Conservation (phyloP, 192 early-diverging fungal species). For the Backusella circina region DNA sequence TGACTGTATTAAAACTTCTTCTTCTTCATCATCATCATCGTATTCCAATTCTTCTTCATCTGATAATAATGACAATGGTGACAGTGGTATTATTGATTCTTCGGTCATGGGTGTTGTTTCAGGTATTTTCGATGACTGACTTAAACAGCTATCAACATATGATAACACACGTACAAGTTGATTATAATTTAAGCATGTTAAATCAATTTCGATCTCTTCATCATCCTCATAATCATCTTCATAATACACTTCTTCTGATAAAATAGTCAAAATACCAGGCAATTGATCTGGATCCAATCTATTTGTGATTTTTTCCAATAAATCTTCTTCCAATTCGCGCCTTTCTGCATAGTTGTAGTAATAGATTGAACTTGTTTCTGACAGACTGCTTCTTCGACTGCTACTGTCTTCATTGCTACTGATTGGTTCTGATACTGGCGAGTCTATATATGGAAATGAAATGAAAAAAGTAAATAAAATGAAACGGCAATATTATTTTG, state of each 20-base stretch:
- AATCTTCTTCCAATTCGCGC: conserved; percentile 10
- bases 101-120: neutral
- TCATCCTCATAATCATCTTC: neutral
- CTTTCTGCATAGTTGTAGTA: neutral
- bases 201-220: conserved; percentile 25
- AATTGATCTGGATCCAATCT: conserved; percentile 20
- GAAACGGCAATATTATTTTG: neutral
- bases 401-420: neutral
- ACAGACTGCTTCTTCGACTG: neutral
- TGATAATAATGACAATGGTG: neutral
- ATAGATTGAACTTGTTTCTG: neutral
- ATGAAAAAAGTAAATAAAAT: no score
- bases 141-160: conserved; percentile 23
- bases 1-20: neutral
- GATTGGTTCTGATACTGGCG: neutral
- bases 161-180: conserved; percentile 14
- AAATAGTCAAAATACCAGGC: conserved; percentile 23
- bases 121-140: neutral
- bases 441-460: neutral
- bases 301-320: conserved; percentile 21
- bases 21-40: neutral
- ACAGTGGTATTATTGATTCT: neutral
- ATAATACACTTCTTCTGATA: conserved; percentile 1
- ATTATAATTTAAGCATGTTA: conserved; percentile 13
- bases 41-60: neutral